Percentiles rank a stretch among this genome's conserved stretches.
phyloP scores from a whole-genome alignment of 495 filamentous ascomycete genomes.

The Xylaria scruposa region DNA sequence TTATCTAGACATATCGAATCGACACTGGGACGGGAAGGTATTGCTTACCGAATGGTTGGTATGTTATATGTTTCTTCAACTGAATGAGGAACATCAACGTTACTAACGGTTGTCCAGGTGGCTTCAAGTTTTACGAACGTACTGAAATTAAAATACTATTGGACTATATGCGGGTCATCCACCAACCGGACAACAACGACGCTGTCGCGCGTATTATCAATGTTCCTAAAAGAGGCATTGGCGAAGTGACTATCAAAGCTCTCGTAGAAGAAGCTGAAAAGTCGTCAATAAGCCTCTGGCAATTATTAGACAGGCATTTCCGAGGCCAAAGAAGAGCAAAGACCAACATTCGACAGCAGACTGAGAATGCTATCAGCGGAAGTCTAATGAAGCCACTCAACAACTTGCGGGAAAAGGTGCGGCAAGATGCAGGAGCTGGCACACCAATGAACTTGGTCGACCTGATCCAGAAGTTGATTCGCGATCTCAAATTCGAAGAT shows the following conservation, averaged over 20 bases:
- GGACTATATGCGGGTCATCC: conserved; percentile 87
- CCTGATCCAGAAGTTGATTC: conserved; percentile 76
- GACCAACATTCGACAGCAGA: conserved; percentile 70
- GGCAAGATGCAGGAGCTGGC: conserved; percentile 43
- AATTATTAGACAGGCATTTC: conserved; percentile 69
- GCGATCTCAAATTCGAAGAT: conserved; percentile 73
- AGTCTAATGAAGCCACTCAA: conserved; percentile 58
- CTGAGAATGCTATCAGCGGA: conserved; percentile 62
- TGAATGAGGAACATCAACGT: not conserved
- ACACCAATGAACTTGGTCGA: conserved; percentile 62
- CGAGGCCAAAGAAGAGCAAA: conserved; percentile 71
- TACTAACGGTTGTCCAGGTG: conserved; percentile 47
- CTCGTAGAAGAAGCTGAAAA: conserved; percentile 78
- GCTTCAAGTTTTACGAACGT: conserved; percentile 90
- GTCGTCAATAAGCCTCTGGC: conserved; percentile 75
- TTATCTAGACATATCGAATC: conserved; percentile 86
- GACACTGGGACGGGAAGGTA: conserved; percentile 81
- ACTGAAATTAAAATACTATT: conserved; percentile 87
- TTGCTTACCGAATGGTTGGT: conserved; percentile 94
- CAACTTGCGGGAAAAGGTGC: conserved; percentile 67
- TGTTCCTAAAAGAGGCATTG: conserved; percentile 79
- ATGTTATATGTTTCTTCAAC: conserved; percentile 31
- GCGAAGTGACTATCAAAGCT: conserved; percentile 76
- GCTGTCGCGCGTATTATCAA: conserved; percentile 87
- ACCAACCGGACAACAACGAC: conserved; percentile 88